Evolutionary conservation across 2,329 filamentous ascomycete species (phyloP).

Genomic region (Bipolaris victoriae): DNA sequence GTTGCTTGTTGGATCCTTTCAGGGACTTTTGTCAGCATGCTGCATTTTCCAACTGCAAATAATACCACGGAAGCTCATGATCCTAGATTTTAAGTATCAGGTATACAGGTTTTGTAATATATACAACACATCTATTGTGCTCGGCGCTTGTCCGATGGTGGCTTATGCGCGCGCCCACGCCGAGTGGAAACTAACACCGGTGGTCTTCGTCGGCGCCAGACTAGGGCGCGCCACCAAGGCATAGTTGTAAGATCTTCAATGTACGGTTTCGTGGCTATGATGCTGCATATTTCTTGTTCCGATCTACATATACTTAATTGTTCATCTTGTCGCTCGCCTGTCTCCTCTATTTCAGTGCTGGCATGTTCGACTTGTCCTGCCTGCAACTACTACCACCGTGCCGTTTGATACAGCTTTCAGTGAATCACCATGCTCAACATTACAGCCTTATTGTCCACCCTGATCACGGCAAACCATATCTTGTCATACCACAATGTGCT

Average conservation of each 20-base stretch:
- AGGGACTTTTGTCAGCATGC: background rate
- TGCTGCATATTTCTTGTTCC: background rate
- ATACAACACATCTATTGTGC: background rate
- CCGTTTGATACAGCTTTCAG: background rate
- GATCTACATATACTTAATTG: too few species aligned
- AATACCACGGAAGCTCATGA: background rate
- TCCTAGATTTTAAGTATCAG: background rate
- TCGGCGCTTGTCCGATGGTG: background rate
- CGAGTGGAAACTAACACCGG: background rate
- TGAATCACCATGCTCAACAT: conserved; percentile 27
- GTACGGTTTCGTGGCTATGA: conserved; percentile 10
- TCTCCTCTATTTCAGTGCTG: background rate
- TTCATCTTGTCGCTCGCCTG: background rate
- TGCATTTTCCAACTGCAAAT: background rate
- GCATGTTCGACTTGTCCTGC: background rate
- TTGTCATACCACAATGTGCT: conserved; percentile 58
- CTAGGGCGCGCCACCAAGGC: background rate
- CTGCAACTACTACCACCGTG: background rate
- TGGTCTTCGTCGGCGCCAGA: background rate
- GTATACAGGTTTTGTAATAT: conserved; percentile 3
- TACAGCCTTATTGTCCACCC: conserved; percentile 31
- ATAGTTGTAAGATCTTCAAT: conserved; percentile 7
- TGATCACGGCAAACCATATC: conserved; percentile 57
- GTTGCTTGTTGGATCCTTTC: background rate
- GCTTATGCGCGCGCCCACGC: background rate